Conservation (phyloP, 176 grass and related monocot genomes). For the Aegilops sharonensis region DNA sequence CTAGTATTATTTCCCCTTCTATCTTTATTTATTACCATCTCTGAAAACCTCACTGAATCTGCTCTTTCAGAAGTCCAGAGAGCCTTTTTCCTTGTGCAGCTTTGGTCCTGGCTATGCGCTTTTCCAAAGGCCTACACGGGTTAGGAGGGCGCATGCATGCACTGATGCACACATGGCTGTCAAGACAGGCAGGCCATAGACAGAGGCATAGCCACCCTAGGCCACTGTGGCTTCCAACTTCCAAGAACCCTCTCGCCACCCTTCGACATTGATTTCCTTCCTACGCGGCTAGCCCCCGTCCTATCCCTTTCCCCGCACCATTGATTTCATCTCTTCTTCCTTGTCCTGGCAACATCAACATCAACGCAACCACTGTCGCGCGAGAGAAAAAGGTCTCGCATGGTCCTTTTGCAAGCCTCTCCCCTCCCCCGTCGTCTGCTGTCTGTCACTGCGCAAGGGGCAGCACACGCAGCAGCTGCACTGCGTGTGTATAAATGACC, state of each 20-base stretch:
- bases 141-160: neutral
- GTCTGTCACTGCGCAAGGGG: slow-evolving; percentile 7
- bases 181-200: neutral
- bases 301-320: neutral
- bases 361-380: neutral
- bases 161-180: slow-evolving; percentile 16
- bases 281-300: neutral
- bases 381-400: neutral
- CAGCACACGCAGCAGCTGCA: neutral
- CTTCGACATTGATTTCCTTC: slow-evolving; percentile 5
- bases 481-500: neutral
- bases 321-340: neutral
- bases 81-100: neutral
- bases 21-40: neutral
- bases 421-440: neutral
- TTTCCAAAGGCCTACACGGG: neutral
- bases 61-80: neutral
- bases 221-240: slow-evolving; percentile 8
- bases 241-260: too few relatives aligned
- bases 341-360: slow-evolving; percentile 5
- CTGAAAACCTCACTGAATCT: neutral
- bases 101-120: slow-evolving; percentile 7
- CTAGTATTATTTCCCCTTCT: neutral
- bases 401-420: slow-evolving; percentile 19
- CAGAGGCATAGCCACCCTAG: neutral